Base-by-base conservation (phyloP, 495 filamentous ascomycete species). In the Cladorrhinum samala region DNA sequence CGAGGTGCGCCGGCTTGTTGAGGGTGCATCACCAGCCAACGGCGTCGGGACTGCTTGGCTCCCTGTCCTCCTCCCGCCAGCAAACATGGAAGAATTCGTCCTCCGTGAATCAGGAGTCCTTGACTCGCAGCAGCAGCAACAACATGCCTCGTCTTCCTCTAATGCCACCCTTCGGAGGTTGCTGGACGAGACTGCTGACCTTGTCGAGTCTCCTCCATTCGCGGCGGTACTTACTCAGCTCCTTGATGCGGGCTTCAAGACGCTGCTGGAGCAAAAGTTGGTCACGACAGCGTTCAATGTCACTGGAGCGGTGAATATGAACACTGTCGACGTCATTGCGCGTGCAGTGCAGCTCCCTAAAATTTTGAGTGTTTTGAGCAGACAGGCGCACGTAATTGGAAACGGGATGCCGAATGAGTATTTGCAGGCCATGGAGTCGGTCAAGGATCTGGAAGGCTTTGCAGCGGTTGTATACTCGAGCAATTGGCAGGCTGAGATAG, bases 151-250 rank as follows among this genome's bases (percentile, higher is more conserved):
- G 68, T 76, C 54, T 27, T 45, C 43, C 21, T 23, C 19, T 9
- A 24, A 14, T 11, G 76, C 80, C 42, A 73, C 77, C 24, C 81
- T 97, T 58, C 87, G 92, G 46, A 84, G 87, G 48, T 80, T 99
- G n/a, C 76, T 98, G 1, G 91, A 97, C 62, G 93, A 97, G 70
- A 96, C 93, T 9, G 86, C 93, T 18, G 93, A 98, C 68, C 77
- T 97, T 16, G 87, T 98, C 58, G 94, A 98, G 52, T 96, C 92
- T 0, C 94, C 94, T 0, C 78, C 85, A 17, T 96, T 96, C 68
- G 79, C 83, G 6, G 83, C 84, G 53, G 89, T 97, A 27, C 71
- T 93, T 39, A 89, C 87, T 7, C 81, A 86, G 54, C 81, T 96
- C 51, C 86, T 97, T 55, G 90, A 96, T 65, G 81, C 90, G 40